Evolutionary conservation across 257 asterid species (phyloP).

Genomic region (Petrea volubilis): DNA sequence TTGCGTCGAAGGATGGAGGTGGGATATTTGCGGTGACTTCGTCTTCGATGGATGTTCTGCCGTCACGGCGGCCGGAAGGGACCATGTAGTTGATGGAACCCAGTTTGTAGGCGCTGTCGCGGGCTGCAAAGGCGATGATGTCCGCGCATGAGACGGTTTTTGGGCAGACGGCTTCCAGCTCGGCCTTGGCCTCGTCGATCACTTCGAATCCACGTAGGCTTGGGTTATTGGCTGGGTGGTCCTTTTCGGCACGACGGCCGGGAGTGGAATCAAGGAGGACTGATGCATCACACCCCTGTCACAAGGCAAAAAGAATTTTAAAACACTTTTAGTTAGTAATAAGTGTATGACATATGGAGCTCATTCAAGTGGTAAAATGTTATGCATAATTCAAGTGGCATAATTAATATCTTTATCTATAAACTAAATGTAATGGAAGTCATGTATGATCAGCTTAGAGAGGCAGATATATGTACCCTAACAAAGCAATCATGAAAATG

Average conservation of each 20-base stretch:
- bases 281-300: slow-evolving; percentile 53
- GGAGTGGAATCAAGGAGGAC: slow-evolving; percentile 37
- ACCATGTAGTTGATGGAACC: slow-evolving; percentile 37
- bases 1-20: slow-evolving; percentile 4
- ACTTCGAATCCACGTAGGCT: slow-evolving; percentile 48
- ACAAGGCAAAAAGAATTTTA: background rate
- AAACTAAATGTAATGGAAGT: background rate
- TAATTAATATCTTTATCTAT: no score
- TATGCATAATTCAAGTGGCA: no score
- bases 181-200: slow-evolving; percentile 40
- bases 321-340: no score
- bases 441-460: no score
- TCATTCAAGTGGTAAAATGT: no score
- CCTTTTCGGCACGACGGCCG: slow-evolving; percentile 25
- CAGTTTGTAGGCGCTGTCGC: slow-evolving; percentile 30
- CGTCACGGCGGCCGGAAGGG: slow-evolving; percentile 48
- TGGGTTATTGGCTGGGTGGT: slow-evolving; percentile 22
- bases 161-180: slow-evolving; percentile 41
- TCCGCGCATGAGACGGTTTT: slow-evolving; percentile 47
- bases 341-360: no score
- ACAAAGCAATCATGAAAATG: slow-evolving; percentile 56
- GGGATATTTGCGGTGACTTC: slow-evolving; percentile 36
- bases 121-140: slow-evolving; percentile 42
- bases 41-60: slow-evolving; percentile 17
- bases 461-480: slow-evolving; percentile 31